These are phyloP conservation scores for Torrubiella hemipterigena DNA, from an alignment of 2,329 filamentous ascomycete species.

Conservation along the genomic window DNA sequence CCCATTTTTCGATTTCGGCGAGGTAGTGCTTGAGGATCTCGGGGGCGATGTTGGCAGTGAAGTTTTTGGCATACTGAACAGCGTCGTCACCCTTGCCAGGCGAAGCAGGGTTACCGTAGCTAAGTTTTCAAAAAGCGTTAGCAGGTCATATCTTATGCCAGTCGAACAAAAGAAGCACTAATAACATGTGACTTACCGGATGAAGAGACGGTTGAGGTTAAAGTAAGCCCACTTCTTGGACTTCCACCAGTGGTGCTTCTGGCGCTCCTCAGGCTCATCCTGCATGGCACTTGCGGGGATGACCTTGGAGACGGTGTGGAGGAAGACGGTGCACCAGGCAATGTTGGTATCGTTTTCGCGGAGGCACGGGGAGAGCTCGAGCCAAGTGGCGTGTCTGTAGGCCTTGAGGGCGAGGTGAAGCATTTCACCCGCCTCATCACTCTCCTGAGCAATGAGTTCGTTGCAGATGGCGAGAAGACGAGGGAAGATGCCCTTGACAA, in stretches of 20 bases:
- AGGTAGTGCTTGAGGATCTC: conserved; percentile 95
- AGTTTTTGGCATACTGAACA: conserved; percentile 74
- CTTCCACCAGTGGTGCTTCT: conserved; percentile 98
- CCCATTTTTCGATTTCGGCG: conserved; percentile 93
- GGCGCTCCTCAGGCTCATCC: conserved; percentile 70
- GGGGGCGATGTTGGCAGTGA: conserved; percentile 82
- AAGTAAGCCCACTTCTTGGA: conserved; percentile 99
- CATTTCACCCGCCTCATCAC: conserved; percentile 93
- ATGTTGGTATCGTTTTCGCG: conserved; percentile 75
- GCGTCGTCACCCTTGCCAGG: conserved; percentile 67
- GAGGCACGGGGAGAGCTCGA: conserved; percentile 71
- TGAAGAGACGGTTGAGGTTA: conserved; percentile 90
- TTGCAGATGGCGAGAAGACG: conserved; percentile 78
- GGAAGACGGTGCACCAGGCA: conserved; percentile 91
- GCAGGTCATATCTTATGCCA: background rate
- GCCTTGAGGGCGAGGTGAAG: conserved; percentile 88
- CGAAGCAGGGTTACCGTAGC: conserved; percentile 78
- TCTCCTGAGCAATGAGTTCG: conserved; percentile 79
- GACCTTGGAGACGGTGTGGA: conserved; percentile 77
- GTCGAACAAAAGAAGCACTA: too few relatives aligned
- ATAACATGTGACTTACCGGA: conserved; percentile 49
- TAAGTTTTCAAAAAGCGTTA: conserved; percentile 21
- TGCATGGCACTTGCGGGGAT: conserved; percentile 75
- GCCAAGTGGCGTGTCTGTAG: conserved; percentile 97
- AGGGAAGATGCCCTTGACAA: conserved; percentile 84